phyloP scores from a whole-genome alignment of 2,329 filamentous ascomycete genomes.

The Venturia oleaginea region DNA sequence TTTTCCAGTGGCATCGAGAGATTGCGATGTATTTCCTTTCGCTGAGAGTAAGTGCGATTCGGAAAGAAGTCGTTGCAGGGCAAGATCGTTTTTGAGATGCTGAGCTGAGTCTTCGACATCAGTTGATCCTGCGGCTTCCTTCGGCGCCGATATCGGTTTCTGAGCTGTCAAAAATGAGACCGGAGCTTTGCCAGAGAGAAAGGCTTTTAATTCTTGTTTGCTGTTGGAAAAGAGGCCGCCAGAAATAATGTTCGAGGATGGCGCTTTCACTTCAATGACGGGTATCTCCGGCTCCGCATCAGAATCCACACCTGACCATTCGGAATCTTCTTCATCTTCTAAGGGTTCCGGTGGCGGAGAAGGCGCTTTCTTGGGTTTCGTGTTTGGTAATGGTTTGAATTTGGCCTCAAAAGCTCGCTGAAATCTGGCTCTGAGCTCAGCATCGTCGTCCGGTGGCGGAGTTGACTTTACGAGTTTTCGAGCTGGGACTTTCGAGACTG shows the following conservation, averaged over 20 bases:
- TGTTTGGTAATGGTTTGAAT: slow-evolving; percentile 60
- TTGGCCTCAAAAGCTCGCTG: slow-evolving; percentile 78
- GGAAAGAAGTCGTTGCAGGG: slow-evolving; percentile 77
- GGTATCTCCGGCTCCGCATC: slow-evolving; percentile 35
- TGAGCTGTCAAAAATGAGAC: slow-evolving; percentile 17
- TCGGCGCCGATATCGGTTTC: slow-evolving; percentile 31
- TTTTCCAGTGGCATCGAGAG: slow-evolving; percentile 48
- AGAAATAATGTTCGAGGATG: slow-evolving; percentile 17
- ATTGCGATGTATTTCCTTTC: slow-evolving; percentile 17
- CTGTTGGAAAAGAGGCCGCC: slow-evolving; percentile 19
- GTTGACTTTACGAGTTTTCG: slow-evolving; percentile 14
- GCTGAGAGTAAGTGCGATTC: slow-evolving; percentile 77
- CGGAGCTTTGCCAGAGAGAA: slow-evolving; percentile 42
- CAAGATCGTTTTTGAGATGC: slow-evolving; percentile 76
- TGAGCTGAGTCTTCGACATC: slow-evolving; percentile 52
- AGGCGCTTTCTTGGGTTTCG: slow-evolving; percentile 23
- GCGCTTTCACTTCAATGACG: slow-evolving; percentile 34
- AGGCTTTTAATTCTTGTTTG: slow-evolving; percentile 63
- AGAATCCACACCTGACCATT: slow-evolving; percentile 57
- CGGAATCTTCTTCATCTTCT: slow-evolving; percentile 33
- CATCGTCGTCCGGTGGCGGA: slow-evolving; percentile 23
- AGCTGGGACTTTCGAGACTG: slow-evolving; percentile 11
- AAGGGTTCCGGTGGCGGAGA: slow-evolving; percentile 20
- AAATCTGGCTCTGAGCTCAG: slow-evolving; percentile 62
- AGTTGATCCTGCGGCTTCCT: slow-evolving; percentile 25